Base-by-base conservation (phyloP, 805 yeast genomes). In the Wickerhamomyces chaumierensis region DNA sequence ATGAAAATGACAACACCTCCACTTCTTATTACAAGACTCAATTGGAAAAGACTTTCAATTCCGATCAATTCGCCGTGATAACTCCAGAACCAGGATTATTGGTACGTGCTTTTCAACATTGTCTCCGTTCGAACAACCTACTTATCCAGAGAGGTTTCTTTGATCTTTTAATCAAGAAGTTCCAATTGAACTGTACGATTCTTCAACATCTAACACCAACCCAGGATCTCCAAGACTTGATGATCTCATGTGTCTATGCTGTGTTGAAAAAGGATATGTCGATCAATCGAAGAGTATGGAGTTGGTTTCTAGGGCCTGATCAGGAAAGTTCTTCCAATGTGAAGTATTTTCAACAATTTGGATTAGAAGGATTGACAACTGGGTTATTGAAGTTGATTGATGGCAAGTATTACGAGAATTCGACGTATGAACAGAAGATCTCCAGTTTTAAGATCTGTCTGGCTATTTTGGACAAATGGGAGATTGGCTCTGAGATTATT, bases 391-490 rank as follows among this genome's bases (percentile, higher is more conserved):
- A 65, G 5, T 55, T 73, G 42, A 57, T 81, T 2, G 42, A 53
- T 34, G 61, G 68, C 38, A 39, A 49, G 6, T 43, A 51, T 23
- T 34, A 48, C 18, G 42, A 51, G 1, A 45, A 43, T 5, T 43
- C 59, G 1, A 38, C 45, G 6, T 49, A 46, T 29, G 58, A 46
- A 14, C 67, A 57, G 39, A 62, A 62, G 21, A 60, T 73, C 2
- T 70, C 66, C 18, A 77, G 82, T 0, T 76, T 76, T 49, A 73
- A 69, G 36, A 78, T 90, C 5, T 69, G 85, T 2, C 61, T 79
- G 4, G 75, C 92, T 1, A 66, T 88, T 3, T 73, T 88, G 78
- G 97, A 92, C 53, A 74, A 86, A 44, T 92, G 97, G 97, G 98
- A 92, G 57, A 78, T 92, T 33, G 94, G 96, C 12, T 75, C 78